Base-by-base conservation (phyloP, 2,329 filamentous ascomycete species). In the Onygena corvina region DNA sequence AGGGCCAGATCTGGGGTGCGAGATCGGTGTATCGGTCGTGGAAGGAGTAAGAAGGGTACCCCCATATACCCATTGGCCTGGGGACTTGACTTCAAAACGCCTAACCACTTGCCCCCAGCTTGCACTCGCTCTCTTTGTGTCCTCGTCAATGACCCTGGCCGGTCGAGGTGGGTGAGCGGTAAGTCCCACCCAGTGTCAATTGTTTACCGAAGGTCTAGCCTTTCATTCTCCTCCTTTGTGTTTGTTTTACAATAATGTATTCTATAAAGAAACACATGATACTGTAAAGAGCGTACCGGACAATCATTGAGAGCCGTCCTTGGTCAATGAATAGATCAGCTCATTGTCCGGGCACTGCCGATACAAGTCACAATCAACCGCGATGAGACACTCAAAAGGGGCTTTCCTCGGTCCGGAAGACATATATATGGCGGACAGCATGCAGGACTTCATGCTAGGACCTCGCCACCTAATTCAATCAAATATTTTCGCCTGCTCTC, bases 1-100 rank as follows among this genome's bases (percentile, higher is more conserved):
- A 83, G 71, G 90, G 90, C 0, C 75, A 90, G 64, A 80, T 78
- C 53, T 96, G 86, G 65, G 90, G 90, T 1, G 79, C 80, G 54
- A 79, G 80, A 55, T 87, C 83, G 57, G 81, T 93, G 54, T 96
- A 94, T 70, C 81, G 80, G 61, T 86, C 80, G 0, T 96, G 90
- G 90, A 79, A 82, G 64, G 80, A 79, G 54, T 80, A 68, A 52
- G 21, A 9, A 35, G n/a, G n/a, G n/a, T n/a, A n/a, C n/a, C n/a
- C n/a, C n/a, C n/a, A n/a, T n/a, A n/a, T 8, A 33, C 8, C n/a
- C 8, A 23, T 34, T 23, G 29, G 16, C 16, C 42, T 21, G 12
- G 12, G 38, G 23, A 31, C 25, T 29, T 30, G n/a, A 29, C 11
- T 46, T 46, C 42, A 14, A 14, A 34, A 29, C 14, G 9, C 9